Evolutionary conservation across 345 rosid species (phyloP).

Genomic region (Eucalyptus brandiana): DNA sequence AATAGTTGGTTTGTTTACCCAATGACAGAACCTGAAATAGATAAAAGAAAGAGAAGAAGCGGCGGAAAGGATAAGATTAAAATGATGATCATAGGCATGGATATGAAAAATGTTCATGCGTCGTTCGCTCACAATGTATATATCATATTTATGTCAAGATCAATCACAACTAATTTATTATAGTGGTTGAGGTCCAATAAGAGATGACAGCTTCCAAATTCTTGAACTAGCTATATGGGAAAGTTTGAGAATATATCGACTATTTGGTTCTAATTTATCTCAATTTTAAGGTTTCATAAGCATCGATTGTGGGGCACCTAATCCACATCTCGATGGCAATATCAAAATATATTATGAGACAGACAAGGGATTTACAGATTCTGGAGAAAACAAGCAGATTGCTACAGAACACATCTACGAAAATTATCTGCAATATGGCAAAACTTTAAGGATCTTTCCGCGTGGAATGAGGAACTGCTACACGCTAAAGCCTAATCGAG

Average conservation of each 20-base stretch:
- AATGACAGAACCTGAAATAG: neutral
- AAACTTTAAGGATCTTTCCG: neutral
- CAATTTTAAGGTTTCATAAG: neutral
- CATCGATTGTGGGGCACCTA: neutral
- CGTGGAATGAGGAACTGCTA: conserved; percentile 5
- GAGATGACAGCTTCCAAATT: neutral
- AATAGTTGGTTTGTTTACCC: neutral
- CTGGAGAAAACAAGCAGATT: neutral
- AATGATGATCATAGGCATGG: rapidly evolving
- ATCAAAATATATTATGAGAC: neutral
- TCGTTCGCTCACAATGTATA: no score
- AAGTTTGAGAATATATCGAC: neutral
- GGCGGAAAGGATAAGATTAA: neutral
- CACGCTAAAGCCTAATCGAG: neutral
- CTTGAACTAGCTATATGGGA: neutral
- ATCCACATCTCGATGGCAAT: neutral
- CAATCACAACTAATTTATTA: no score
- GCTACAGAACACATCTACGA: neutral
- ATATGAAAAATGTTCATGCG: neutral
- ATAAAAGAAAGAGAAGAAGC: neutral
- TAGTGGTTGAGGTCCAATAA: neutral
- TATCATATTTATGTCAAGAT: no score
- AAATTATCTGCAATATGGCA: neutral
- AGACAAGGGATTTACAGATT: neutral
- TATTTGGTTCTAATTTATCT: neutral